phyloP scores from a whole-genome alignment of 495 filamentous ascomycete genomes.

The Penicillium silybi region DNA sequence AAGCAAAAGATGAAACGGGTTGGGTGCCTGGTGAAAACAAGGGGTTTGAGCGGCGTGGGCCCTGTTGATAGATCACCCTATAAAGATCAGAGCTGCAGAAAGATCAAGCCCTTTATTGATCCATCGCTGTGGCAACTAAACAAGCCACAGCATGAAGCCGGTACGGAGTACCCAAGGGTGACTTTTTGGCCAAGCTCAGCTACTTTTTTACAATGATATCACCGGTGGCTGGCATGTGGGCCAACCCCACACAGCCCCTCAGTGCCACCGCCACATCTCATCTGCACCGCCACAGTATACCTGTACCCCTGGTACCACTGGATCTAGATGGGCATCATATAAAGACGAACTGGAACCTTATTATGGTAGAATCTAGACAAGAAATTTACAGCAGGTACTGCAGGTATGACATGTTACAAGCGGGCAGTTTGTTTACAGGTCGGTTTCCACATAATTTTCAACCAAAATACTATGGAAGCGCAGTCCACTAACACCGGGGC shows the following conservation, averaged over 20 bases:
- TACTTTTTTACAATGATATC: constrained; percentile 18
- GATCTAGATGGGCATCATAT: no score
- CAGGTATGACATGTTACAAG: no score
- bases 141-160: background rate
- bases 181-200: background rate
- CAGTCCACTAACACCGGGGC: no score
- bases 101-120: background rate
- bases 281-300: constrained; percentile 1
- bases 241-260: constrained; percentile 7
- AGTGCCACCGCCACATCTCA: constrained; percentile 1
- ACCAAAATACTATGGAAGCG: no score
- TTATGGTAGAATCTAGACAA: no score
- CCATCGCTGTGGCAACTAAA: background rate
- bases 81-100: constrained; percentile 1
- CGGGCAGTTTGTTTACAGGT: background rate
- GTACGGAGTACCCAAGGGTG: background rate
- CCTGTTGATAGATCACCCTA: constrained; percentile 12
- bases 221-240: constrained; percentile 20
- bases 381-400: no score
- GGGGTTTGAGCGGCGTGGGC: constrained; percentile 8
- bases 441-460: no score
- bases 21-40: constrained; percentile 7
- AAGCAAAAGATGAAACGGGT: constrained; percentile 6
- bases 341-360: no score
- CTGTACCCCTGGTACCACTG: background rate